phyloP scores from a whole-genome alignment of 805 yeast genomes.

The Lipomyces yamadae region DNA sequence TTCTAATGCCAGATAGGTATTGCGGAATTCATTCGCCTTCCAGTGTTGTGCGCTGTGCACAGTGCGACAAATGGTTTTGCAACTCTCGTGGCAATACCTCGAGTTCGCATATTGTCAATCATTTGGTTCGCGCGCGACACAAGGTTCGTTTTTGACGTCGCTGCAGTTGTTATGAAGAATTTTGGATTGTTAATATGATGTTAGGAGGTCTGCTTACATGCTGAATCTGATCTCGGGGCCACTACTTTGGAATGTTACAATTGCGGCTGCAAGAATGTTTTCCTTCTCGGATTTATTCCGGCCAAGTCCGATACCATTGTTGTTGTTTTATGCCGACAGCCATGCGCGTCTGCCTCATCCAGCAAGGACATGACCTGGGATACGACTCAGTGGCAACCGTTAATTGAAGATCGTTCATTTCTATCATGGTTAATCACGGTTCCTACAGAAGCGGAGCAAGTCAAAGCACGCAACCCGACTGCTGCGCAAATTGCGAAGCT shows the following conservation, averaged over 20 bases:
- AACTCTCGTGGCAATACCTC: conserved; percentile 64
- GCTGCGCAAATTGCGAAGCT: conserved; percentile 69
- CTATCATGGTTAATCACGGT: conserved; percentile 79
- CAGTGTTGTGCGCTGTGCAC: conserved; percentile 73
- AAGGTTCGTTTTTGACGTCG: conserved; percentile 46
- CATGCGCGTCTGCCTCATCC: conserved; percentile 57
- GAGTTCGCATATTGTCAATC: conserved; percentile 84
- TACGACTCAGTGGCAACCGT: conserved; percentile 81
- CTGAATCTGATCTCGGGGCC: conserved; percentile 84
- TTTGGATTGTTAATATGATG: not conserved
- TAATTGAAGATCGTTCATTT: conserved; percentile 78
- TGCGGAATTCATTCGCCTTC: conserved; percentile 73
- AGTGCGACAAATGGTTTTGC: conserved; percentile 88
- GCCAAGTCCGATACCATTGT: conserved; percentile 87
- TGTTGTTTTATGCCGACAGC: conserved; percentile 83
- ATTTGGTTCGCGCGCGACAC: conserved; percentile 80
- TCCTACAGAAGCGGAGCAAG: conserved; percentile 67
- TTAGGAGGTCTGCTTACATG: conserved; percentile 66
- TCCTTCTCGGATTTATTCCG: conserved; percentile 81
- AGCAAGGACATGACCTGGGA: conserved; percentile 86
- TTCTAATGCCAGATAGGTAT: conserved; percentile 48
- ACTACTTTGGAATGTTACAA: conserved; percentile 85
- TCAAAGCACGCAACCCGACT: conserved; percentile 61
- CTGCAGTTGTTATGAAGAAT: not conserved
- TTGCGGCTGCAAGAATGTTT: conserved; percentile 82